A percentile compares a stretch with the other conserved stretches of the same genome.
Evolutionary conservation across 495 filamentous ascomycete genomes (phyloP).

Genomic region (Jackrogersella minutella): DNA sequence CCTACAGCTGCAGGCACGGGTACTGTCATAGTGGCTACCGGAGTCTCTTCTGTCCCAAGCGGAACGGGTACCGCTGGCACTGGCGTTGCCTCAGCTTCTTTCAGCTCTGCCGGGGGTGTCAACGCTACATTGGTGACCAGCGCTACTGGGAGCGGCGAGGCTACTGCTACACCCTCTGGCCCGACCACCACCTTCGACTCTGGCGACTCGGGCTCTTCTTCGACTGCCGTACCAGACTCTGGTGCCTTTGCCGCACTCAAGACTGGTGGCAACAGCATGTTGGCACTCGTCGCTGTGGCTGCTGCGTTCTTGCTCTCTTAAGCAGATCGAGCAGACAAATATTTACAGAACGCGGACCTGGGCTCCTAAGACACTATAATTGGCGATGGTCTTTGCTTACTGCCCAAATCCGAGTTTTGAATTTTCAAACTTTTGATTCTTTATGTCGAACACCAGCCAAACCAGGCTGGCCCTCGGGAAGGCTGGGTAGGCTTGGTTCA

Average conservation of each 20-base stretch:
- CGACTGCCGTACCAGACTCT: conserved; percentile 17
- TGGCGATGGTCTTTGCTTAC: neutral
- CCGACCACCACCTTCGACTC: conserved; percentile 36
- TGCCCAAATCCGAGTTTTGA: neutral
- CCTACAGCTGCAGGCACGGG: neutral
- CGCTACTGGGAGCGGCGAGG: conserved; percentile 10
- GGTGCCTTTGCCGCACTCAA: conserved; percentile 14
- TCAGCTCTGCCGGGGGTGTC: conserved; percentile 3
- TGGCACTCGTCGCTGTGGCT: conserved; percentile 31
- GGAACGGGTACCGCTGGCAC: conserved; percentile 9
- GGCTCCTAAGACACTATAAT: neutral
- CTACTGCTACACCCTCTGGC: conserved; percentile 38
- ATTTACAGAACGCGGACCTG: neutral
- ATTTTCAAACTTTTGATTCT: conserved; percentile 6
- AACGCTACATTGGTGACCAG: conserved; percentile 26
- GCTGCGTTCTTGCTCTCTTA: conserved; percentile 26
- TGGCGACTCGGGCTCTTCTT: conserved; percentile 19
- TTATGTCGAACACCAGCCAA: conserved; percentile 9
- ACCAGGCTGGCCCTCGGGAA: conserved; percentile 34
- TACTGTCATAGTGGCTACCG: conserved; percentile 4
- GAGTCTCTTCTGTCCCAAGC: neutral
- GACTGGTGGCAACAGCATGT: conserved; percentile 23
- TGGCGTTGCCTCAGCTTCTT: conserved; percentile 15
- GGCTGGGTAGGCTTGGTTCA: conserved; percentile 22
- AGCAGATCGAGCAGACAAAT: neutral